These are phyloP conservation scores for Helotiales sp. DNA, from an alignment of 2,329 filamentous ascomycete species.

Conservation along the genomic window DNA sequence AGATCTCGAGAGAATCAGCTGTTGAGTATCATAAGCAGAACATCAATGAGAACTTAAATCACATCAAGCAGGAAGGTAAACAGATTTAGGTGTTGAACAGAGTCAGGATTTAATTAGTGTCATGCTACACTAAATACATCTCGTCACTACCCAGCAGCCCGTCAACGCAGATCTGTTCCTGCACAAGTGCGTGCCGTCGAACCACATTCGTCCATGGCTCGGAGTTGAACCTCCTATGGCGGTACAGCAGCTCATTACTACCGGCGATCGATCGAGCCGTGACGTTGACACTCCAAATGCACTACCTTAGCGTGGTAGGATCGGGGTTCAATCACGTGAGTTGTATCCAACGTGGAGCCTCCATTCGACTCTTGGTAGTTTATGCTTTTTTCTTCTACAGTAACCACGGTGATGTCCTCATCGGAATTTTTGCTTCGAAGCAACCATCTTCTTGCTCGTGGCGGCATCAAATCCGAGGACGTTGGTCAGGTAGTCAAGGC, in stretches of 20 bases:
- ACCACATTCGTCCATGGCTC: not conserved
- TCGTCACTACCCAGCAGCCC: conserved; percentile 10
- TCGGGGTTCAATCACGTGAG: not conserved
- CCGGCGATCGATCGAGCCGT: conserved; percentile 4
- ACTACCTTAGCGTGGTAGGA: not conserved
- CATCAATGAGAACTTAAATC: not conserved
- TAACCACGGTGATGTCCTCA: conserved; percentile 16
- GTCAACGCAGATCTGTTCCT: conserved; percentile 10
- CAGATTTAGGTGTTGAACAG: not conserved
- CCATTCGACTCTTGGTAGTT: not conserved
- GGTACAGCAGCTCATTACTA: not conserved
- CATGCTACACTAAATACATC: conserved; percentile 13
- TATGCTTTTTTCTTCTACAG: not conserved
- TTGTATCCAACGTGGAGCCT: not conserved
- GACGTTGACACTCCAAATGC: conserved; percentile 16
- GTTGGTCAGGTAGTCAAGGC: conserved; percentile 64
- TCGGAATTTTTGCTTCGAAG: conserved; percentile 19
- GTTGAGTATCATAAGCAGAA: not conserved
- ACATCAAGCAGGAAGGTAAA: not conserved
- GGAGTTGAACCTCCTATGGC: not conserved
- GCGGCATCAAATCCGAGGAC: conserved; percentile 49
- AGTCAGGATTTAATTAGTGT: conserved; percentile 10
- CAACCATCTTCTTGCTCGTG: conserved; percentile 28
- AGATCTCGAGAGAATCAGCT: not conserved
- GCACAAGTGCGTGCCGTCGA: conserved; percentile 2